phyloP scores from a whole-genome alignment of 208 protist genomes.

The Porcisia deanei region DNA sequence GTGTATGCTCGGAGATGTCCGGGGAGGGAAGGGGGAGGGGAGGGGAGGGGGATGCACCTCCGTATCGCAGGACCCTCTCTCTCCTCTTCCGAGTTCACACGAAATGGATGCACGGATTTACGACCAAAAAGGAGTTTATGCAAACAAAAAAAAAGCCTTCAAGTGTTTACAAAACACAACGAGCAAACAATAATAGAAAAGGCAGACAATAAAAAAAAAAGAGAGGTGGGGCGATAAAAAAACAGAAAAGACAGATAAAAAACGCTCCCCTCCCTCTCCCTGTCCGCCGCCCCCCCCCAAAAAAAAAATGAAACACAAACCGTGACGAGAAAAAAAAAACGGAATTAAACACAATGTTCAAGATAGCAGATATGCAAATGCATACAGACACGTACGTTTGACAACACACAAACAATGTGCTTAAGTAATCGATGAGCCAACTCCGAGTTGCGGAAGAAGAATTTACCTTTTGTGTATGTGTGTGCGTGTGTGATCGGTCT shows the following conservation, averaged over 20 bases:
- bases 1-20: not conserved
- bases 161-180: no score
- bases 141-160: not conserved
- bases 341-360: not conserved
- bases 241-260: slow-evolving; percentile 6
- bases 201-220: not conserved
- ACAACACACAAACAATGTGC: not conserved
- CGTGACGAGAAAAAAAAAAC: slow-evolving; percentile 18
- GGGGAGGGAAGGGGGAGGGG: not conserved
- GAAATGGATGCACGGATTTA: not conserved
- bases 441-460: not conserved
- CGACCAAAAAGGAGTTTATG: not conserved
- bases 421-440: not conserved
- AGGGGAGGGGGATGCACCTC: not conserved
- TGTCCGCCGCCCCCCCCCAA: no score
- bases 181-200: not conserved
- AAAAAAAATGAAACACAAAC: not conserved
- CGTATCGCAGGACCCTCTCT: not conserved
- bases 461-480: not conserved
- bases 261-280: not conserved
- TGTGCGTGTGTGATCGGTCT: no score
- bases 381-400: no score
- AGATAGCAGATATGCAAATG: not conserved
- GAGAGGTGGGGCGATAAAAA: not conserved
- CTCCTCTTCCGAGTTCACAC: not conserved